phyloP scores from a whole-genome alignment of 2,329 filamentous ascomycete genomes.

The Arthrobotrys conoides region DNA sequence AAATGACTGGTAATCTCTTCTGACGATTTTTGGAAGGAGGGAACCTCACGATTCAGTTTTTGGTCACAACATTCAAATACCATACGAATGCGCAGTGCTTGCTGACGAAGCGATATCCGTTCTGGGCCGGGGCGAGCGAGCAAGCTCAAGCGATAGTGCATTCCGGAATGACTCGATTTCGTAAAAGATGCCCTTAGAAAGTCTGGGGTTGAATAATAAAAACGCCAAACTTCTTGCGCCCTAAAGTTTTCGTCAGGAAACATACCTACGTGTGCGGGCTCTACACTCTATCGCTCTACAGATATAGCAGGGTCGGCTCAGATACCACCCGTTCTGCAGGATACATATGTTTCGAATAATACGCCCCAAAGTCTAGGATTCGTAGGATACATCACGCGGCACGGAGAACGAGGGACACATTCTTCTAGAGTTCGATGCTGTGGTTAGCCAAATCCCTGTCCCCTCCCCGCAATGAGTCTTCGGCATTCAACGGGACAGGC shows the following conservation, averaged over 20 bases:
- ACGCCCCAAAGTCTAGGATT: not conserved
- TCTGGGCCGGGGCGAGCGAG: not conserved
- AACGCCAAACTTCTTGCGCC: not conserved
- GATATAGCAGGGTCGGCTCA: too few species aligned
- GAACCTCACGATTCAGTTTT: not conserved
- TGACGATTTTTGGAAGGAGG: not conserved
- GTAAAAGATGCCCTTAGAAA: not conserved
- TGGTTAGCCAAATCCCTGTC: not conserved
- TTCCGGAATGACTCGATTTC: not conserved
- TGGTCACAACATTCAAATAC: not conserved
- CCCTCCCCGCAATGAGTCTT: not conserved
- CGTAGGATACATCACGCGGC: not conserved
- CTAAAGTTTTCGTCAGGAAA: not conserved
- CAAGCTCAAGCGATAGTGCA: not conserved
- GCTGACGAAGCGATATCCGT: not conserved
- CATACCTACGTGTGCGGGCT: not conserved
- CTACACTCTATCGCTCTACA: too few species aligned
- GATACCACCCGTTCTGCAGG: not conserved
- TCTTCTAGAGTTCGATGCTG: not conserved
- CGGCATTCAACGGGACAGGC: not conserved
- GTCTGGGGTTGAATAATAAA: not conserved
- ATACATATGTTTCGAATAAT: not conserved
- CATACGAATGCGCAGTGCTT: not conserved
- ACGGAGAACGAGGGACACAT: not conserved
- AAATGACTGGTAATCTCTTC: not conserved